These are phyloP conservation scores for Microbotryum lychnidis-dioicae DNA, from an alignment of 1,284 basidiomycete species.

Conservation along the genomic window DNA sequence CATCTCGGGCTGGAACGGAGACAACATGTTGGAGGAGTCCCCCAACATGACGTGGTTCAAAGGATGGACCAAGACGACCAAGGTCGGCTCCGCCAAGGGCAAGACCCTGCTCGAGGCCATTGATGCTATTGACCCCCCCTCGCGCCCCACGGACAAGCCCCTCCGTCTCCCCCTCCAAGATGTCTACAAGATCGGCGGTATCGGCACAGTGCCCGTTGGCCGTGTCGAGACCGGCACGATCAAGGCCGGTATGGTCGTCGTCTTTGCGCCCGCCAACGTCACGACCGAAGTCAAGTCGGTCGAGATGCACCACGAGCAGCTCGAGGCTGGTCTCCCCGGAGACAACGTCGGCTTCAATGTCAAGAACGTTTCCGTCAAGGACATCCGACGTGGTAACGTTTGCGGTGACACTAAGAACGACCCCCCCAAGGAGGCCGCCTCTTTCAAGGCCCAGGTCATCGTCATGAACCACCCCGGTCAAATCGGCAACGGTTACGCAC, in stretches of 20 bases:
- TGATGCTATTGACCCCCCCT: constrained; percentile 96
- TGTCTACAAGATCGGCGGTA: constrained; percentile 99
- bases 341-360: constrained; percentile 97
- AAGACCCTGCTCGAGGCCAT: constrained; percentile 99
- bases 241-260: constrained; percentile 97
- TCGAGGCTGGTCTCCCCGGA: constrained; percentile 88
- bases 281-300: constrained; percentile 99
- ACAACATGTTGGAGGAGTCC: constrained; percentile 99
- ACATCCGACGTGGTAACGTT: constrained; percentile 99
- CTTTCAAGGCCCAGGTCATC: constrained; percentile 99
- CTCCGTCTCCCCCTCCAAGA: constrained; percentile 96
- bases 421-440: constrained; percentile 97
- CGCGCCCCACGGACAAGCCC: constrained; percentile 96
- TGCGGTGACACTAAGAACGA: constrained; percentile 99
- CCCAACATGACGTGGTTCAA: constrained; percentile 98
- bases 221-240: constrained; percentile 99
- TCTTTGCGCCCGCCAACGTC: constrained; percentile 92
- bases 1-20: constrained; percentile 99
- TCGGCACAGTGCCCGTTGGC: constrained; percentile 99
- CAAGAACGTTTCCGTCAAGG: constrained; percentile 99
- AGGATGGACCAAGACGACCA: constrained; percentile 95
- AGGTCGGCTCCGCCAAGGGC: constrained; percentile 84
- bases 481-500: constrained; percentile 94
- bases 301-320: constrained; percentile 99
- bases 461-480: constrained; percentile 99